phyloP scores from a whole-genome alignment of 371 early-diverging fungal species.

The Rhizopus stolonifer region DNA sequence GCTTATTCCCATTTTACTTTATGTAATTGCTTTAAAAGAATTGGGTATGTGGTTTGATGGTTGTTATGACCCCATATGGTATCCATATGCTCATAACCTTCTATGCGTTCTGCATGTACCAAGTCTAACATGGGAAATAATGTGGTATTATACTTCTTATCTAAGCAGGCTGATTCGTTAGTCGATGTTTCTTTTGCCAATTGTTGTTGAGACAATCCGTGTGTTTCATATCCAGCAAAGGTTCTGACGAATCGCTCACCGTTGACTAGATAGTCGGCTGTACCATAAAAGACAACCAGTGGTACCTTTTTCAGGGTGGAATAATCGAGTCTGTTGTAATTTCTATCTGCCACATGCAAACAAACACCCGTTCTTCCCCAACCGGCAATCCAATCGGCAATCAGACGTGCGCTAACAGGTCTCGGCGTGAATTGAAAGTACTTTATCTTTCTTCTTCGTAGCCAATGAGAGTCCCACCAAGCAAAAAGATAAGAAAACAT shows the following conservation, averaged over 20 bases:
- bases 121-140: constrained; percentile 38
- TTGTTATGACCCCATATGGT: constrained; percentile 53
- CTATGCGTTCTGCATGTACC: constrained; percentile 48
- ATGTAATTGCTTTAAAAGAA: constrained; percentile 20
- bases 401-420: constrained; percentile 45
- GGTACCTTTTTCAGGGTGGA: constrained; percentile 23
- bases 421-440: constrained; percentile 65
- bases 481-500: constrained; percentile 59
- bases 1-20: constrained; percentile 27
- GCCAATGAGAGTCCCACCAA: constrained; percentile 64
- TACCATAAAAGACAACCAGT: constrained; percentile 53
- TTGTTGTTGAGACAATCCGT: constrained; percentile 16
- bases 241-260: constrained; percentile 43
- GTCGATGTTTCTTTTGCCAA: constrained; percentile 14
- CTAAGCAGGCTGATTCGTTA: neutral
- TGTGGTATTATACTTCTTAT: neutral
- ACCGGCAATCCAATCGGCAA: constrained; percentile 52
- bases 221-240: constrained; percentile 32
- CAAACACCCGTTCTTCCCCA: constrained; percentile 50
- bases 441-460: constrained; percentile 41
- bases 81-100: constrained; percentile 63
- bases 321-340: neutral
- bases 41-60: constrained; percentile 38
- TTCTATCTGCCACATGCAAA: constrained; percentile 24
- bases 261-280: constrained; percentile 52